Percentiles rank a stretch among this genome's conserved stretches.
These are phyloP conservation scores for Streptanthus diversifolius DNA, from an alignment of 345 rosid species.

Conservation along the genomic window DNA sequence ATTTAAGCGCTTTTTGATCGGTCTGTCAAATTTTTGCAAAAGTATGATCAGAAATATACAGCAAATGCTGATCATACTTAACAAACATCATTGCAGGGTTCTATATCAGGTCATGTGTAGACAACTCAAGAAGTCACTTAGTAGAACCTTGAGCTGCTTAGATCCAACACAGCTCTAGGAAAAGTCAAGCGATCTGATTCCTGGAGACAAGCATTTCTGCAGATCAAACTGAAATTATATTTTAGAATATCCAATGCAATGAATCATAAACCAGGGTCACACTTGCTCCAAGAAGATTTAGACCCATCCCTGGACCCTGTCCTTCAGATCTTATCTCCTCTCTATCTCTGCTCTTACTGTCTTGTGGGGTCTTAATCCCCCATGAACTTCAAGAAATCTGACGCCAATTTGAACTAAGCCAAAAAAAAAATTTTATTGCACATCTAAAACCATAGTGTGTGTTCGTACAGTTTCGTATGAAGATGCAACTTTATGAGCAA, in stretches of 20 bases:
- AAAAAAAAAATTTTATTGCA: background rate
- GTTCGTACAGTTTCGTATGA: slow-evolving; percentile 62
- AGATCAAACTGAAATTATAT: slow-evolving; percentile 29
- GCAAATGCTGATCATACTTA: background rate
- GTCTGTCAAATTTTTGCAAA: background rate
- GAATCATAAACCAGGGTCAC: slow-evolving; percentile 42
- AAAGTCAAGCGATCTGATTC: slow-evolving; percentile 3
- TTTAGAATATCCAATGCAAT: slow-evolving; percentile 35
- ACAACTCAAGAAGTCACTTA: slow-evolving; percentile 10
- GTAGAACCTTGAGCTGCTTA: background rate
- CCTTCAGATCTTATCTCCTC: slow-evolving; percentile 55
- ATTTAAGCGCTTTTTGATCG: background rate
- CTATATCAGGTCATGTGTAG: background rate
- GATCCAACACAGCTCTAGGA: slow-evolving; percentile 6
- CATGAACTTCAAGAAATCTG: slow-evolving; percentile 25
- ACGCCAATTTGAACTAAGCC: slow-evolving; percentile 10
- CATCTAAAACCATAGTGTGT: slow-evolving; percentile 23
- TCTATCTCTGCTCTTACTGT: slow-evolving; percentile 36
- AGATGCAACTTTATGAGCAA: slow-evolving; percentile 10
- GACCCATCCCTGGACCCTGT: slow-evolving; percentile 53
- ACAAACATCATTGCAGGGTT: background rate
- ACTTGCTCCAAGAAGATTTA: slow-evolving; percentile 53
- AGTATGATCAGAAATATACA: background rate
- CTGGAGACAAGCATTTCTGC: background rate
- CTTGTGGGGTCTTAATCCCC: slow-evolving; percentile 55